Evolutionary conservation across 257 asterid genomes (phyloP).

Genomic region (Solanum rostratum): DNA sequence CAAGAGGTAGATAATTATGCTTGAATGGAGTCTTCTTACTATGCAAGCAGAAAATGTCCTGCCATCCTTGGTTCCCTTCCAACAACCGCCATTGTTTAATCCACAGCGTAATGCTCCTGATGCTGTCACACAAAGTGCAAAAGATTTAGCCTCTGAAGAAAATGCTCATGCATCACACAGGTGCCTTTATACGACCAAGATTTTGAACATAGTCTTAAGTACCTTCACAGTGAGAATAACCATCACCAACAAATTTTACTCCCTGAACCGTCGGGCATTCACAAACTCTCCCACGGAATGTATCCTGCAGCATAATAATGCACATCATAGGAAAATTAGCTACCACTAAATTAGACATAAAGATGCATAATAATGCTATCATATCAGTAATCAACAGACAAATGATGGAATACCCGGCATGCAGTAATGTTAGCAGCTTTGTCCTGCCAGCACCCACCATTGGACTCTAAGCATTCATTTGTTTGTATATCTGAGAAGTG

Average conservation of each 20-base stretch:
- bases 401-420: conserved; percentile 53
- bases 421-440: conserved; percentile 67
- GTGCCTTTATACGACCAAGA: not conserved
- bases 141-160: not conserved
- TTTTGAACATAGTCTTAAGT: not conserved
- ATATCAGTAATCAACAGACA: not conserved
- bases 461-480: conserved; percentile 73
- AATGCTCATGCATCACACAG: not conserved
- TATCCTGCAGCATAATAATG: conserved; percentile 41
- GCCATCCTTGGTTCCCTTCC: conserved; percentile 67
- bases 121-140: conserved; percentile 33
- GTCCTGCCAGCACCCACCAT: conserved; percentile 99
- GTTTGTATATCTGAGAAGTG: conserved; percentile 65
- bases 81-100: conserved; percentile 84
- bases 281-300: conserved; percentile 91
- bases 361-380: not conserved
- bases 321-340: not conserved
- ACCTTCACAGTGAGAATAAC: conserved; percentile 92
- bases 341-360: not conserved
- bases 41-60: conserved; percentile 79
- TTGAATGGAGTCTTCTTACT: conserved; percentile 38
- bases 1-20: not conserved
- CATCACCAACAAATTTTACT: conserved; percentile 76
- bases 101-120: conserved; percentile 84
- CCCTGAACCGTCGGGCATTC: conserved; percentile 87